Evolutionary conservation across 345 rosid species (phyloP), one percentile per base, ranked within the genome.

Genomic region (Bruguiera parviflora): DNA sequence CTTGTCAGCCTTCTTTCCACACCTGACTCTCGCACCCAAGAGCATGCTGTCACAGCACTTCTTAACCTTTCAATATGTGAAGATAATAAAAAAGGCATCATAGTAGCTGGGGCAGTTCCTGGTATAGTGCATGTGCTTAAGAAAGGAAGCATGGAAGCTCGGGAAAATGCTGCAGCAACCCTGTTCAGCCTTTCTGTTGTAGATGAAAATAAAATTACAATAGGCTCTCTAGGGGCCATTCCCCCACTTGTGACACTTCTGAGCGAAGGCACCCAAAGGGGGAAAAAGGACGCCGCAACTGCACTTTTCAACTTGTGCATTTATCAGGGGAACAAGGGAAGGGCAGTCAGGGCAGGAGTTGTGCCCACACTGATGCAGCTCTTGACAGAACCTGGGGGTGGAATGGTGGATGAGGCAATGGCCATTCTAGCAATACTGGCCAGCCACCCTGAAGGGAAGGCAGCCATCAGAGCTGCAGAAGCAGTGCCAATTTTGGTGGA

Each of bases 61-160:
- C 87, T 95, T 57, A 95, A 95, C 86, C 97, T 95, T 32, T 95
- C 99, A 46, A 95, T 95, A 71, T 95, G 94, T 28, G 99, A 95
- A 76, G 86, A 92, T 58, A 95, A 95, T 82, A 95, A 95, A 87
- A 96, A 96, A 66, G 84, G 84, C 74, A 95, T 95, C 53, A 85
- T 95, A 68, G 78, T 88, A 29, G 87, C 86, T 58, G 96, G 96
- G 59, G 99, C 99, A 35, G 92, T 95, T 73, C 99, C 96, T 13
- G 92, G 97, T 71, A 90, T 95, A 61, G 96, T 92, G 61, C 92
- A 83, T 69, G 99, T 95, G 53, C 96, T 95, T 43, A 95, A 86
- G 84, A 95, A 81, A 74, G 99, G 99, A 43, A 92, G 96, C 89
- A 95, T 92, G 99, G 97, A 92, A 66, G 99, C 99, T 21, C 88